Conservation (phyloP, 352 stramenopile genomes). For the Globisporangium nunn region DNA sequence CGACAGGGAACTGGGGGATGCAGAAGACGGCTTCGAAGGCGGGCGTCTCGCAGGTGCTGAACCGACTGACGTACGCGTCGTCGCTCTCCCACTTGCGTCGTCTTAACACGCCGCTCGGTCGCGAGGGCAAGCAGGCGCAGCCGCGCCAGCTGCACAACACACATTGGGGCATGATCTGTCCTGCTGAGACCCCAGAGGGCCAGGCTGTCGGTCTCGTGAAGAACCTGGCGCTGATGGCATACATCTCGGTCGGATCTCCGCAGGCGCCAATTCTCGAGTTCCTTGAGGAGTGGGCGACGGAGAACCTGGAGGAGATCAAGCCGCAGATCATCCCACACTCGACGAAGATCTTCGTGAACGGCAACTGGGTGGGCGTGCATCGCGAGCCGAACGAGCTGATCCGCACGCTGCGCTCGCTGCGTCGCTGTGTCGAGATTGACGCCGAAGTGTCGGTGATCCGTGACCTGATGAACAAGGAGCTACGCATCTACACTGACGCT, state of each 20-base stretch:
- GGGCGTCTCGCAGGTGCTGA: constrained; percentile 99
- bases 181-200: constrained; percentile 93
- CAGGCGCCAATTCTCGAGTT: constrained; percentile 97
- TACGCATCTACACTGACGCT: constrained; percentile 99
- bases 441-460: constrained; percentile 97
- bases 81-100: constrained; percentile 97
- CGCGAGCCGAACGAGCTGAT: constrained; percentile 96
- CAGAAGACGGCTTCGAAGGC: constrained; percentile 93
- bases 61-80: constrained; percentile 98
- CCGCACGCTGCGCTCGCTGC: constrained; percentile 91
- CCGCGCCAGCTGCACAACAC: constrained; percentile 99
- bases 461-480: constrained; percentile 97
- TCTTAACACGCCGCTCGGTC: constrained; percentile 97
- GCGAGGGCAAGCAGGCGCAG: constrained; percentile 98
- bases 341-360: constrained; percentile 99
- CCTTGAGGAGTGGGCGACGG: constrained; percentile 97
- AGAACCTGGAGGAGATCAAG: constrained; percentile 97
- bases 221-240: constrained; percentile 99
- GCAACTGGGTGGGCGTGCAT: constrained; percentile 98
- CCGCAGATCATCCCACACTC: constrained; percentile 96
- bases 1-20: constrained; percentile 99
- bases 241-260: constrained; percentile 93
- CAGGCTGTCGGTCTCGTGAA: constrained; percentile 95
- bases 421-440: constrained; percentile 97
- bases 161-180: constrained; percentile 99